Conservation (phyloP, 108 stramenopile genomes). For the Cyclotella cryptica region DNA sequence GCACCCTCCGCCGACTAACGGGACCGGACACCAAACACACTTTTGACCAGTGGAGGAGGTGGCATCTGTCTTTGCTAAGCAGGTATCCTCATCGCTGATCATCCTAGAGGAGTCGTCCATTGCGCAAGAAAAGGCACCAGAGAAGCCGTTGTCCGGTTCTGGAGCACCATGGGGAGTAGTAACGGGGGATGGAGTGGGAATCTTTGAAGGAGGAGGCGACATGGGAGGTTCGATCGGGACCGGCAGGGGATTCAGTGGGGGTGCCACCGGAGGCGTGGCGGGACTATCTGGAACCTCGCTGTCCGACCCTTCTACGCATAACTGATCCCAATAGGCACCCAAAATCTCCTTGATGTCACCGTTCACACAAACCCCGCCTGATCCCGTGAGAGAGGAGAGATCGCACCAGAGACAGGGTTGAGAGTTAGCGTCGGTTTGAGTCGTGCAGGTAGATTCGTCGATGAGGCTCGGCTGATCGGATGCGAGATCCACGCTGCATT, state of each 20-base stretch:
- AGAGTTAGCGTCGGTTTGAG: constrained; percentile 21
- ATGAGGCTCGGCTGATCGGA: constrained; percentile 24
- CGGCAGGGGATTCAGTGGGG: neutral
- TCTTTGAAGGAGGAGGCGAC: neutral
- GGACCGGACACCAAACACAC: constrained; percentile 46
- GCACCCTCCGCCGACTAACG: constrained; percentile 44
- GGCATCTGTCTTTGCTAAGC: constrained; percentile 22
- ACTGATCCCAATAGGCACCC: constrained; percentile 34
- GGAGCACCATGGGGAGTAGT: constrained; percentile 5
- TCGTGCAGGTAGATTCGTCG: constrained; percentile 27
- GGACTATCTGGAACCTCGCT: constrained; percentile 5
- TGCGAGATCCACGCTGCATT: constrained; percentile 25
- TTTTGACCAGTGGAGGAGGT: constrained; percentile 10
- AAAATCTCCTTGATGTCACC: constrained; percentile 16
- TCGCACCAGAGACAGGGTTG: constrained; percentile 51
- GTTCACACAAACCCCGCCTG: constrained; percentile 33
- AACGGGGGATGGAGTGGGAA: constrained; percentile 3
- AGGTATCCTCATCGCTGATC: constrained; percentile 32
- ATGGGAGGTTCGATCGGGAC: neutral
- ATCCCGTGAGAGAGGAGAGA: constrained; percentile 14
- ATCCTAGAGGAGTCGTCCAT: constrained; percentile 10
- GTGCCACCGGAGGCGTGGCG: neutral
- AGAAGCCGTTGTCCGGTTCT: constrained; percentile 15
- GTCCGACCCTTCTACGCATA: constrained; percentile 5
- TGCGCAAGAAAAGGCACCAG: constrained; percentile 24